Percentiles rank a stretch among this genome's conserved stretches.
Conservation (phyloP, 768 basidiomycete species). For the Boletus reticulatus region DNA sequence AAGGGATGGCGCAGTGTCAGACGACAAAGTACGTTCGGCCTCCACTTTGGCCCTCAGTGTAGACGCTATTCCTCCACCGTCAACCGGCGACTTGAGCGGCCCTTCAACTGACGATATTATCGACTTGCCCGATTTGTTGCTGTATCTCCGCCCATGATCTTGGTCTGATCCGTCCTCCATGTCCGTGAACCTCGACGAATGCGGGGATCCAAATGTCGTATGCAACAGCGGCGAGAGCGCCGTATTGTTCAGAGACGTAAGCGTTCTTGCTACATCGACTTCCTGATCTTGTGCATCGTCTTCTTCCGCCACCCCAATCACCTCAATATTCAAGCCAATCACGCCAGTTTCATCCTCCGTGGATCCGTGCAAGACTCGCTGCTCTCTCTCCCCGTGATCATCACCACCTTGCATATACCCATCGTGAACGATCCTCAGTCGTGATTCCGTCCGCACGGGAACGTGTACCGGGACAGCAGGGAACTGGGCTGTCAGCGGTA, state of each 20-base stretch:
- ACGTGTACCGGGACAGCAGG: slow-evolving; percentile 31
- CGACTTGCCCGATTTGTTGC: slow-evolving; percentile 17
- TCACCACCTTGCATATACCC: slow-evolving; percentile 18
- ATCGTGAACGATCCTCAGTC: slow-evolving; percentile 29
- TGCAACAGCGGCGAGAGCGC: slow-evolving; percentile 39
- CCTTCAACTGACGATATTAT: slow-evolving; percentile 14
- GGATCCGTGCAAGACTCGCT: slow-evolving; percentile 21
- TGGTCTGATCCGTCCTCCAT: slow-evolving; percentile 28
- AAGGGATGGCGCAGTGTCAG: neutral
- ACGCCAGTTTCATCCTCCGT: neutral
- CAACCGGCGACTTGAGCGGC: slow-evolving; percentile 6
- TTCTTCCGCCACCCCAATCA: slow-evolving; percentile 10
- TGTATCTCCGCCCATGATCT: slow-evolving; percentile 15
- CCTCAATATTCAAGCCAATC: slow-evolving; percentile 12
- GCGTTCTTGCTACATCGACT: neutral
- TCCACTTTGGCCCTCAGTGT: slow-evolving; percentile 17
- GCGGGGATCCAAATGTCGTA: slow-evolving; percentile 41
- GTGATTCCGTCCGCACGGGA: slow-evolving; percentile 31
- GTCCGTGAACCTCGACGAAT: slow-evolving; percentile 31
- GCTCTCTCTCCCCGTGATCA: slow-evolving; percentile 19
- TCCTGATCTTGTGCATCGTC: slow-evolving; percentile 13
- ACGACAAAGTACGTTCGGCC: neutral
- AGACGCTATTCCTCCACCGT: slow-evolving; percentile 19
- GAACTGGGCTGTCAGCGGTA: slow-evolving; percentile 30
- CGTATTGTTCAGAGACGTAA: slow-evolving; percentile 3